A percentile compares a stretch with the other conserved stretches of the same genome.
Conservation (phyloP, 768 basidiomycete species). For the Dioszegia hungarica region DNA sequence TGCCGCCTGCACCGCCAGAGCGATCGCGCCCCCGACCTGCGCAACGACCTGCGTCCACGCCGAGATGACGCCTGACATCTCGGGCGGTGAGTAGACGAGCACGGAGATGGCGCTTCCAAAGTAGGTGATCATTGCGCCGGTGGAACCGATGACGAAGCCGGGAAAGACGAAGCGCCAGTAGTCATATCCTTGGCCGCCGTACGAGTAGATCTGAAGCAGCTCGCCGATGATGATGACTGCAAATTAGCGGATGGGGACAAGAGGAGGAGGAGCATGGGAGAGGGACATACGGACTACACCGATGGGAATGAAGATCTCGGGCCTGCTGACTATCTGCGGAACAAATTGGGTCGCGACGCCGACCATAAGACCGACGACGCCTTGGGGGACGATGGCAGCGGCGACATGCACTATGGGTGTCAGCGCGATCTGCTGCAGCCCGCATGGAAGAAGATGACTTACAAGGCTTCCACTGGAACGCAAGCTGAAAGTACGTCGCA, state of each 20-base stretch:
- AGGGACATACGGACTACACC: slow-evolving; percentile 26
- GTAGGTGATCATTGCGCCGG: slow-evolving; percentile 6
- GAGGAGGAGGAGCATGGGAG: neutral
- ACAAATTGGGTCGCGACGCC: slow-evolving; percentile 25
- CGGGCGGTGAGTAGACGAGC: slow-evolving; percentile 33
- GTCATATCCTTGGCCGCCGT: slow-evolving; percentile 39
- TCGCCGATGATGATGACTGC: slow-evolving; percentile 31
- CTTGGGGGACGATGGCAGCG: slow-evolving; percentile 40
- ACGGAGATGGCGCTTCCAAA: slow-evolving; percentile 6
- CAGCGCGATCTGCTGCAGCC: slow-evolving; percentile 14
- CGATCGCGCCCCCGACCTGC: slow-evolving; percentile 38
- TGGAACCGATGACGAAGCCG: slow-evolving; percentile 29
- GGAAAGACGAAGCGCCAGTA: slow-evolving; percentile 46
- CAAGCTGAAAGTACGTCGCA: slow-evolving; percentile 33
- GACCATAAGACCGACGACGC: slow-evolving; percentile 27
- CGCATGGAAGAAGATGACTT: neutral
- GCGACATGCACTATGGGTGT: slow-evolving; percentile 25
- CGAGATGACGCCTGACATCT: slow-evolving; percentile 41
- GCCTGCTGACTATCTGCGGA: slow-evolving; percentile 34
- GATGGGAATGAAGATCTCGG: slow-evolving; percentile 25
- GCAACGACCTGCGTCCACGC: slow-evolving; percentile 42
- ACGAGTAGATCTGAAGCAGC: slow-evolving; percentile 35
- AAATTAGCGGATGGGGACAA: neutral
- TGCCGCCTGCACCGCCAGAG: slow-evolving; percentile 44
- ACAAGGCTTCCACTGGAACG: slow-evolving; percentile 21